Percentiles rank a stretch among this genome's conserved stretches.
Evolutionary conservation across 768 basidiomycete genomes (phyloP).

Genomic region (Leucocoprinus sp.): DNA sequence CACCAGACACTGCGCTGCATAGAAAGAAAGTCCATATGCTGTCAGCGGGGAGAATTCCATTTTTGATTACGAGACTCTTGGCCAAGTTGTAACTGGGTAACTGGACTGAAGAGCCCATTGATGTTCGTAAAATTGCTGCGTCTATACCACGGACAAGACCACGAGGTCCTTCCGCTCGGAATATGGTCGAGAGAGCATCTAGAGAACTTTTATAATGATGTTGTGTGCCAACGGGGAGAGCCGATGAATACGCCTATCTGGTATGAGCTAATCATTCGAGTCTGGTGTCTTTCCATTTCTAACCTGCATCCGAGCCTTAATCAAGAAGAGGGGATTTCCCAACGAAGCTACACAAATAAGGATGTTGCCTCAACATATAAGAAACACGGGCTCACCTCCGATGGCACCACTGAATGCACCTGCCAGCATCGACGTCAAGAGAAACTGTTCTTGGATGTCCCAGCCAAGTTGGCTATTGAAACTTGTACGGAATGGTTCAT

Average conservation of each 20-base stretch:
- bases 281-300: slow-evolving; percentile 7
- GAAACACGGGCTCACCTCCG: slow-evolving; percentile 49
- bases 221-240: slow-evolving; percentile 89
- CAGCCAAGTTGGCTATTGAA: slow-evolving; percentile 66
- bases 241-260: slow-evolving; percentile 82
- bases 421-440: slow-evolving; percentile 71
- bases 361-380: neutral
- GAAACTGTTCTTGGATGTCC: slow-evolving; percentile 54
- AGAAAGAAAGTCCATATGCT: slow-evolving; percentile 83
- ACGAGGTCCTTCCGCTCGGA: slow-evolving; percentile 62
- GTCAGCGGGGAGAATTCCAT: slow-evolving; percentile 63
- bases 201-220: slow-evolving; percentile 84
- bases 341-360: slow-evolving; percentile 44
- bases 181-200: slow-evolving; percentile 76
- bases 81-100: slow-evolving; percentile 93
- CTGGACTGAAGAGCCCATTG: slow-evolving; percentile 95
- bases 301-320: slow-evolving; percentile 98
- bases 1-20: slow-evolving; percentile 83
- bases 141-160: slow-evolving; percentile 89
- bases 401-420: slow-evolving; percentile 88
- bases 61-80: slow-evolving; percentile 67
- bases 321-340: slow-evolving; percentile 87
- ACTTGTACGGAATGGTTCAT: slow-evolving; percentile 77
- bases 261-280: neutral
- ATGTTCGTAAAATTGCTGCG: slow-evolving; percentile 87